Base-by-base conservation (phyloP, 1,139 yeast genomes). In the Saccharomycopsis hybrid region DNA sequence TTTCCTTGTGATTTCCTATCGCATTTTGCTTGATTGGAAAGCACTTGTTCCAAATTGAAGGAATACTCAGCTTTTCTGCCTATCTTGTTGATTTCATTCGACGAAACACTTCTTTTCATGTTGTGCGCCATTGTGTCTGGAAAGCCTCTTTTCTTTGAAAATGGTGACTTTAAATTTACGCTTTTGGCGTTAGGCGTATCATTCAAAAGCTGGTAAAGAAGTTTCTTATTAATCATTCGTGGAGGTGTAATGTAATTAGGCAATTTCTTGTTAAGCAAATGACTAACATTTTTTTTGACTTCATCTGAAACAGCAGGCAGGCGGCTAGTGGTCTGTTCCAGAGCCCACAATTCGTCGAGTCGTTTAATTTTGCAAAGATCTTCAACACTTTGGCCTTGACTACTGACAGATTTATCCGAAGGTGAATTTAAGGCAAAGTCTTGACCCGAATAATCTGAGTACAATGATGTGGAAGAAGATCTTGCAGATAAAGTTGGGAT, bases 221-320 rank as follows among this genome's bases (percentile, higher is more conserved):
- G n/a, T 25, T 42, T 13, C 30, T 46, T 50, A n/a, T 35, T 24
- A 8, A 50, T 39, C n/a, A n/a, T 35, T 38, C 53, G 29, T 29
- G 53, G 53, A 32, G 53, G 53, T 27, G 53, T 50, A 8, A 50
- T 31, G 29, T 31, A 50, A 24, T 18, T 24, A 5, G 53, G 53
- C 24, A 50, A 37, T 27, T 33, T 38, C 18, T 36, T 33, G 7
- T 38, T 28, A 29, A 49, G 27, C 4, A 30, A n/a, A 9, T 30
- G 32, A 41, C 35, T 41, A 4, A 46, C 38, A n/a, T 4, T 11
- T n/a, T 39, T 46, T 37, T 49, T 49, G 30, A 13, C 5, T 11
- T 4, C 3, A 13, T n/a, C 28, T 32, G 8, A 31, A 11, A 9
- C 18, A 13, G 7, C 36, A 3, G 11, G 11, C 5, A 5, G 13